Conservation (phyloP, 2,329 filamentous ascomycete genomes). For the Emmonsiellopsis sp. region DNA sequence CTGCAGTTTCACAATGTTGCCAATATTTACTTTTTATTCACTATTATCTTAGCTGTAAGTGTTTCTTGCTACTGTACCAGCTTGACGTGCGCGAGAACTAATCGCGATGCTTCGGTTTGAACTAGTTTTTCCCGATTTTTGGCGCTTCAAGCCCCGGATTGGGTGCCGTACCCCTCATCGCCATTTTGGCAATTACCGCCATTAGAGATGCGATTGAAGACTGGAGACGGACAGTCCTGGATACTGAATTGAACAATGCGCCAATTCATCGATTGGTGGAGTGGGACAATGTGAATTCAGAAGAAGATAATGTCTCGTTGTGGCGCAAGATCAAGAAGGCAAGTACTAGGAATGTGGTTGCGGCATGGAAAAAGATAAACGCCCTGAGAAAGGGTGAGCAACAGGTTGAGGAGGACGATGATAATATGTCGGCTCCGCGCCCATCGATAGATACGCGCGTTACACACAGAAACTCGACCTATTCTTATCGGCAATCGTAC, state of each 20-base stretch:
- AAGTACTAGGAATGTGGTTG: conserved; percentile 53
- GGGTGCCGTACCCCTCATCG: conserved; percentile 82
- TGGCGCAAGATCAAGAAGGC: conserved; percentile 93
- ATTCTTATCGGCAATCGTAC: conserved; percentile 44
- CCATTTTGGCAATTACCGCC: conserved; percentile 79
- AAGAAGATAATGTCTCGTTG: conserved; percentile 70
- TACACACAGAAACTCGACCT: conserved; percentile 46
- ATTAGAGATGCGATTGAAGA: conserved; percentile 96
- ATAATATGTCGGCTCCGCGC: conserved; percentile 31
- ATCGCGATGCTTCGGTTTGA: conserved; percentile 15
- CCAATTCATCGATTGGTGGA: conserved; percentile 81
- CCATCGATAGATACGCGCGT: conserved; percentile 56
- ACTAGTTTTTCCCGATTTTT: conserved; percentile 90
- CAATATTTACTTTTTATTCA: conserved; percentile 96
- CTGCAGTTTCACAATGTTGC: conserved; percentile 98
- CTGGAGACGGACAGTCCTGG: conserved; percentile 80
- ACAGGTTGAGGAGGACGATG: conserved; percentile 36
- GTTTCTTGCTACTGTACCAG: conserved; percentile 2
- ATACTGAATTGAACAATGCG: conserved; percentile 92
- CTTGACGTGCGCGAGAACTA: not conserved
- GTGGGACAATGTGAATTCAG: conserved; percentile 89
- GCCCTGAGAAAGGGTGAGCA: conserved; percentile 40
- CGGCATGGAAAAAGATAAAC: conserved; percentile 44
- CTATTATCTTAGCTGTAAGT: conserved; percentile 88
- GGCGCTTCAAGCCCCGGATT: conserved; percentile 83